Conservation (phyloP, 148 eudicot species). For the Amaranthus hypochondriacus region DNA sequence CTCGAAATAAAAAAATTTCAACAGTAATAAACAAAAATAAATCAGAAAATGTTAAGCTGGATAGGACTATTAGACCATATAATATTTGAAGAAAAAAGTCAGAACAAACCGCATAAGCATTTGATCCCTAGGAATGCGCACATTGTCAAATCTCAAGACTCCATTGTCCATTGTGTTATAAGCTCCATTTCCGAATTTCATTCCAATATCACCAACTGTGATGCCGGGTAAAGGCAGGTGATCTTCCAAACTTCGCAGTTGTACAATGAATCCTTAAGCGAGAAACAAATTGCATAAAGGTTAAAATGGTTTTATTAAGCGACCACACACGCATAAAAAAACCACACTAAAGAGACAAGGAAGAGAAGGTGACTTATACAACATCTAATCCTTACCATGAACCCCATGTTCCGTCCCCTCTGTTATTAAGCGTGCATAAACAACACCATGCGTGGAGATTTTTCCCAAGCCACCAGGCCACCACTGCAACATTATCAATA, state of each 20-base stretch:
- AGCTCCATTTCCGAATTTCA: slow-evolving; percentile 96
- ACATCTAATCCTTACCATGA: slow-evolving; percentile 48
- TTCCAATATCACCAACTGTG: slow-evolving; percentile 93
- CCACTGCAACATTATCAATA: slow-evolving; percentile 51
- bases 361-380: too few species aligned
- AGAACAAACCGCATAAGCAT: slow-evolving; percentile 83
- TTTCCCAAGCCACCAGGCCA: slow-evolving; percentile 99
- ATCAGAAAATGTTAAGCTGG: not conserved
- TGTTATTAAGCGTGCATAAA: slow-evolving; percentile 74
- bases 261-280: slow-evolving; percentile 79
- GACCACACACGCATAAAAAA: not conserved
- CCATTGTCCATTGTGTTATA: slow-evolving; percentile 98
- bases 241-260: slow-evolving; percentile 89
- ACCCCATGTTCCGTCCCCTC: slow-evolving; percentile 82
- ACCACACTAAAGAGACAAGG: too few species aligned
- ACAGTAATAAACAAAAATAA: not conserved
- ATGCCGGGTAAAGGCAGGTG: slow-evolving; percentile 86
- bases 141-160: slow-evolving; percentile 74
- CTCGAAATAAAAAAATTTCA: too few species aligned
- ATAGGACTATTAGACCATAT: not conserved
- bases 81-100: not conserved
- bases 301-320: not conserved
- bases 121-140: slow-evolving; percentile 89
- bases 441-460: slow-evolving; percentile 82
- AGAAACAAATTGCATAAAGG: not conserved